Conservation (phyloP, 805 yeast genomes). For the Starmera quercuum region DNA sequence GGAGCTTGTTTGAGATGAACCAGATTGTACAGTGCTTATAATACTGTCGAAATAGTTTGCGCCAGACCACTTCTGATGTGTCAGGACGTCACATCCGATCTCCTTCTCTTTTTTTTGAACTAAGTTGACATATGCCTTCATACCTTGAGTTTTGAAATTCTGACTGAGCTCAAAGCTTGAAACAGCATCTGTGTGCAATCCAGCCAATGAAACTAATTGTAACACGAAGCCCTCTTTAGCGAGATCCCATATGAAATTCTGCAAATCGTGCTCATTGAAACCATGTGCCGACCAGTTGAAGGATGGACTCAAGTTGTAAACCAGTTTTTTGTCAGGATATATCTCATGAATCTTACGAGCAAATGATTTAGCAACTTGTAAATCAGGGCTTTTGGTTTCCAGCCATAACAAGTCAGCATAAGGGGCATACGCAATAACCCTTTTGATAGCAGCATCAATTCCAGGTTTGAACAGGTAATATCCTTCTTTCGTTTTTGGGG, state of each 20-base stretch:
- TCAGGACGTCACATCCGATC: constrained; percentile 41
- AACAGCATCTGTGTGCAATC: constrained; percentile 45
- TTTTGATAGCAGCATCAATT: constrained; percentile 44
- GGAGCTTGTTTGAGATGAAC: constrained; percentile 36
- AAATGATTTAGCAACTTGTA: constrained; percentile 39
- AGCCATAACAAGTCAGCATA: constrained; percentile 55
- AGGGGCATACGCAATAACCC: constrained; percentile 49
- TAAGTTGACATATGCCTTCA: constrained; percentile 49
- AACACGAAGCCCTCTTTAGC: constrained; percentile 50
- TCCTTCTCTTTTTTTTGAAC: constrained; percentile 42
- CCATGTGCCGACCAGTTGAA: constrained; percentile 58
- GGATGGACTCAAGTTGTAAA: constrained; percentile 53
- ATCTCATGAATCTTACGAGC: constrained; percentile 37
- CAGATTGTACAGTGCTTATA: constrained; percentile 31
- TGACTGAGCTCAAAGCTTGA: constrained; percentile 44
- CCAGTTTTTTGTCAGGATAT: constrained; percentile 47
- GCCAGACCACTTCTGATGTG: constrained; percentile 60
- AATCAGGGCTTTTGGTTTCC: constrained; percentile 53
- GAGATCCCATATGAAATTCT: constrained; percentile 43
- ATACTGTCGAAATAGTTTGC: constrained; percentile 45
- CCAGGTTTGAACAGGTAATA: constrained; percentile 42
- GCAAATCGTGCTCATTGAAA: constrained; percentile 36
- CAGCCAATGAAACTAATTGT: constrained; percentile 56
- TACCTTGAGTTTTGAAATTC: constrained; percentile 43
- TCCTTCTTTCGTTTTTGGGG: constrained; percentile 53